Conservation (phyloP, 768 basidiomycete genomes). For the Lactarius sp. region DNA sequence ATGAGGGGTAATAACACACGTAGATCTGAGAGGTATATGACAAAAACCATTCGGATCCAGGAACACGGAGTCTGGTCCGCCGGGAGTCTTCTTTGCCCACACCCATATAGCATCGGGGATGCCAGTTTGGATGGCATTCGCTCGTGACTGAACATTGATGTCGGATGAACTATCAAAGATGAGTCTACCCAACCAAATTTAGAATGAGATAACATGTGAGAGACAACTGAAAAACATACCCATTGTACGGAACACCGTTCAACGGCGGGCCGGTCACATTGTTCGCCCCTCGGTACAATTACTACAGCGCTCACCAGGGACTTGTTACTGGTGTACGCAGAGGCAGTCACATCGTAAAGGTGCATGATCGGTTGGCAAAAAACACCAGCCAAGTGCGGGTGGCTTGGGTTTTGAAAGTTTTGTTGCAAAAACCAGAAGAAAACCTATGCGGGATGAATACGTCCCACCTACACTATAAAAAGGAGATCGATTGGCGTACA, state of each 20-base stretch:
- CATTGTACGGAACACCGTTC: constrained; percentile 52
- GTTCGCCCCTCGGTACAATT: constrained; percentile 36
- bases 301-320: constrained; percentile 37
- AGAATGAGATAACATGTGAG: neutral
- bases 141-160: constrained; percentile 49
- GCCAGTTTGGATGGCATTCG: constrained; percentile 42
- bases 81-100: constrained; percentile 40
- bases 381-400: constrained; percentile 34
- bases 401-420: constrained; percentile 21
- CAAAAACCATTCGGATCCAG: constrained; percentile 45
- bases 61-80: constrained; percentile 44
- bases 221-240: constrained; percentile 35
- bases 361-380: constrained; percentile 54
- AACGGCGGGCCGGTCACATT: constrained; percentile 48
- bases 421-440: constrained; percentile 62
- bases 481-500: neutral
- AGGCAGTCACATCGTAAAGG: constrained; percentile 40
- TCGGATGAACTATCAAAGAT: constrained; percentile 29
- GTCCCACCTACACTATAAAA: no score
- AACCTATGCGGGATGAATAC: constrained; percentile 32
- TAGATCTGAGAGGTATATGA: constrained; percentile 48
- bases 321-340: constrained; percentile 41
- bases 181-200: constrained; percentile 11
- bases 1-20: constrained; percentile 31
- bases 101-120: constrained; percentile 60